Evolutionary conservation across 441 rosid species (phyloP), one percentile per base, ranked within the genome.

Genomic region (Gossypium lobatum): DNA sequence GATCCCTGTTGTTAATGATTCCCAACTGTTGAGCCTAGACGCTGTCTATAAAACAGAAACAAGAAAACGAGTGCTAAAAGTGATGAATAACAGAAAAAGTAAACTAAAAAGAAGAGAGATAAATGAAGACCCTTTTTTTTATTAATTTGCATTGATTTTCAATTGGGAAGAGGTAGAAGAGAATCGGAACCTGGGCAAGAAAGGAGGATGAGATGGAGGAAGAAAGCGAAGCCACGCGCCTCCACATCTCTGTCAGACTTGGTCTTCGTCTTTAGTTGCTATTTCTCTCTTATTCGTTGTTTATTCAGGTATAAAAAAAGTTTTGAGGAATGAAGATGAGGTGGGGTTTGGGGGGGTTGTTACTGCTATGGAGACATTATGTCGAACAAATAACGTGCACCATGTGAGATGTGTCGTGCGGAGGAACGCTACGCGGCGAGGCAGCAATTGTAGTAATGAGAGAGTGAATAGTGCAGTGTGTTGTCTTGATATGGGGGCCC

Each of bases 151-250:
- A 11, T 59, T 23, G 5, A 58, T 21, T 58, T 59, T 21, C 1
- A 66, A 64, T 26, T 17, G 10, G 53, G 31, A 23, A 48, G 25
- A 28, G 23, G 14, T 11, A 55, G 11, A 61, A n/a, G 45, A 54
- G 59, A 61, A 48, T 1, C 17, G n/a, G 68, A 67, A 89, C 96
- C 89, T 84, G 88, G 39, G 74, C 48, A 9, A 75, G 76, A 8
- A 74, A 10, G 59, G 84, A 80, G 53, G 92, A 82, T 71, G 82
- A 80, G 66, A 86, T 69, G 77, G 78, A 74, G 16, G 89, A 83
- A 79, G 90, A 83, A 75, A 91, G 85, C 48, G 81, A 78, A 76
- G 84, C 79, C 75, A 88, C 83, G 84, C 93, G 88, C 85, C 88
- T 91, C 96, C 89, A 88, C 96, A 92, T 78, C 58, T 42, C 37